phyloP scores from a whole-genome alignment of 495 filamentous ascomycete species.

The Daldinia concentrica region DNA sequence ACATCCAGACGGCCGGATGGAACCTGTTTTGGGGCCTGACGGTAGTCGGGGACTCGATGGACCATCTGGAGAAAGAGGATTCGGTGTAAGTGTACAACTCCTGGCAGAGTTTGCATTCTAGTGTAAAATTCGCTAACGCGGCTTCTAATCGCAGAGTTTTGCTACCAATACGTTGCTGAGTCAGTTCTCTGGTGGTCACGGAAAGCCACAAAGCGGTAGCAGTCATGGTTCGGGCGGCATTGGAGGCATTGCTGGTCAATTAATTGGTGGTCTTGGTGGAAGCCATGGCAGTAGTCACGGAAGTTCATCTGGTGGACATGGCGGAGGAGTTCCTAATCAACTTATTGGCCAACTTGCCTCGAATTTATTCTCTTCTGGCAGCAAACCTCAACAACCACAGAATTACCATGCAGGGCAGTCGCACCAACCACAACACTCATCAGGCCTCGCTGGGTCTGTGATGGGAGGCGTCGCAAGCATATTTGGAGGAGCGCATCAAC shows the following conservation, averaged over 20 bases:
- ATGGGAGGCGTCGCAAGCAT: slow-evolving; percentile 57
- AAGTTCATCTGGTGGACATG: slow-evolving; percentile 46
- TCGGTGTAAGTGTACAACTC: slow-evolving; percentile 52
- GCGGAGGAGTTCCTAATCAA: slow-evolving; percentile 53
- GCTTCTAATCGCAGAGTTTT: slow-evolving; percentile 39
- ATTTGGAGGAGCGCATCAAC: slow-evolving; percentile 52
- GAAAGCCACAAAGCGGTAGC: slow-evolving; percentile 44
- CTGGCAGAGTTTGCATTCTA: not conserved
- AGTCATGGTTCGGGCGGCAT: slow-evolving; percentile 47
- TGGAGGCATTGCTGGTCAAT: slow-evolving; percentile 49
- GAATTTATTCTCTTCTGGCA: slow-evolving; percentile 54
- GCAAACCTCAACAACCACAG: slow-evolving; percentile 51
- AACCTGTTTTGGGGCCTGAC: slow-evolving; percentile 54
- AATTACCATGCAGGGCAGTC: slow-evolving; percentile 50
- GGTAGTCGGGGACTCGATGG: slow-evolving; percentile 51
- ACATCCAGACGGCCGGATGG: slow-evolving; percentile 60
- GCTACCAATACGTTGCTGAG: slow-evolving; percentile 44
- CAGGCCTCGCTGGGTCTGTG: slow-evolving; percentile 54
- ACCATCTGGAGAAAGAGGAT: slow-evolving; percentile 53
- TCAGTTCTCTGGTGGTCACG: slow-evolving; percentile 43
- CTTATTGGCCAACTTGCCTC: slow-evolving; percentile 58
- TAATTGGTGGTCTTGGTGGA: slow-evolving; percentile 48
- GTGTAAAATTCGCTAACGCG: slow-evolving; percentile 18
- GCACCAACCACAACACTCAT: slow-evolving; percentile 40
- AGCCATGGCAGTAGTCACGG: slow-evolving; percentile 40